phyloP scores from a whole-genome alignment of 2,329 filamentous ascomycete species.

The Penicillium sp. region DNA sequence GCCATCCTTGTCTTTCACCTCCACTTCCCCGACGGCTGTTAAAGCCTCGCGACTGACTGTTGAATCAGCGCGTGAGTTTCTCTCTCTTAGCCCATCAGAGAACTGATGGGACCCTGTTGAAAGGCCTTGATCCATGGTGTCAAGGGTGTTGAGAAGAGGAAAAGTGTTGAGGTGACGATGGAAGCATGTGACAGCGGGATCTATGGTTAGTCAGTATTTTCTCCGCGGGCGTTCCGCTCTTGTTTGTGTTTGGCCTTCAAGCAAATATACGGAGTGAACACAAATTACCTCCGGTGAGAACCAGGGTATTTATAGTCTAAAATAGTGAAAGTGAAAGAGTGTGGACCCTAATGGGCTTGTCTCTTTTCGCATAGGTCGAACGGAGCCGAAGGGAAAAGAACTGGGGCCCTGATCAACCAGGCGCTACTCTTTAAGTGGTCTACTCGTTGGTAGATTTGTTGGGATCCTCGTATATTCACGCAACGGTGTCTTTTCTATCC shows the following conservation, averaged over 20 bases:
- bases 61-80: slow-evolving; percentile 46
- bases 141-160: slow-evolving; percentile 20
- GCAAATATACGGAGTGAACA: background rate
- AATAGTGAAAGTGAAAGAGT: background rate
- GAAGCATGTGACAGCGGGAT: slow-evolving; percentile 28
- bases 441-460: background rate
- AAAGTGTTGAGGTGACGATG: slow-evolving; percentile 26
- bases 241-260: background rate
- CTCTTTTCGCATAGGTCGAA: slow-evolving; percentile 18
- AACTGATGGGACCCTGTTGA: slow-evolving; percentile 39
- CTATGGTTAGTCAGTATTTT: slow-evolving; percentile 15
- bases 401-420: slow-evolving; percentile 7
- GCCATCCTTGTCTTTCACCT: slow-evolving; percentile 51
- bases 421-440: slow-evolving; percentile 7
- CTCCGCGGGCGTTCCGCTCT: background rate
- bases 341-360: slow-evolving; percentile 14
- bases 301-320: slow-evolving; percentile 15
- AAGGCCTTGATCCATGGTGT: slow-evolving; percentile 41
- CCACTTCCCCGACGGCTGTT: slow-evolving; percentile 33
- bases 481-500: background rate
- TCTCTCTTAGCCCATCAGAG: slow-evolving; percentile 51
- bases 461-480: background rate
- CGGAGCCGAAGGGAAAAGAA: slow-evolving; percentile 30
- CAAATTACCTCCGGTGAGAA: background rate
- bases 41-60: slow-evolving; percentile 51